phyloP scores from a whole-genome alignment of 192 early-diverging fungal genomes.

The Gaertneriomyces semiglobifer region DNA sequence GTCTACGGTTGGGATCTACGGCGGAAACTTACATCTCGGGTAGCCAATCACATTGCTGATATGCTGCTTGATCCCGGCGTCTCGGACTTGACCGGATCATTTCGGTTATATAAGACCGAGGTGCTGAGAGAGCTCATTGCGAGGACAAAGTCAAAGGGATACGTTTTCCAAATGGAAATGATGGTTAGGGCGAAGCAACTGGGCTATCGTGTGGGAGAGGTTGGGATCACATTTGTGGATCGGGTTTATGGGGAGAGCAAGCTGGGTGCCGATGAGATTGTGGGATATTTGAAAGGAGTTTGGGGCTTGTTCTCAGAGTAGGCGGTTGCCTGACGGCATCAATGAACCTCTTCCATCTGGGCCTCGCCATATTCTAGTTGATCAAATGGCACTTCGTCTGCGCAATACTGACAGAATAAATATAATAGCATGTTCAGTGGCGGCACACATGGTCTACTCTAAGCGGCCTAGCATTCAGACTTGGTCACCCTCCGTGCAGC shows the following conservation, averaged over 20 bases:
- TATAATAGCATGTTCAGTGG: too few relatives aligned
- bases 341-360: too few relatives aligned
- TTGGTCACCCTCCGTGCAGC: slow-evolving; percentile 84
- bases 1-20: slow-evolving; percentile 98
- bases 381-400: too few relatives aligned
- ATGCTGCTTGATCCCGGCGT: slow-evolving; percentile 83
- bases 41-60: slow-evolving; percentile 93
- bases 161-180: slow-evolving; percentile 99
- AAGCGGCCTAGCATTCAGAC: too few relatives aligned
- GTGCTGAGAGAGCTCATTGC: slow-evolving; percentile 82
- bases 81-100: slow-evolving; percentile 92
- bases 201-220: slow-evolving; percentile 80
- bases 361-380: too few relatives aligned
- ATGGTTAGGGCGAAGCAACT: slow-evolving; percentile 96
- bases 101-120: slow-evolving; percentile 92
- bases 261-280: slow-evolving; percentile 92
- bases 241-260: slow-evolving; percentile 96
- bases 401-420: too few relatives aligned
- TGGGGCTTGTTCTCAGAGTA: slow-evolving; percentile 65
- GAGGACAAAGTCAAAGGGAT: slow-evolving; percentile 90
- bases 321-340: too few relatives aligned
- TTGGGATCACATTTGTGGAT: slow-evolving; percentile 97
- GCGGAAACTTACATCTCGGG: slow-evolving; percentile 93
- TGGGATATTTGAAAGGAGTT: slow-evolving; percentile 87
- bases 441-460: too few relatives aligned